phyloP scores from a whole-genome alignment of 805 yeast genomes.

The Schwanniomyces polymorphus region DNA sequence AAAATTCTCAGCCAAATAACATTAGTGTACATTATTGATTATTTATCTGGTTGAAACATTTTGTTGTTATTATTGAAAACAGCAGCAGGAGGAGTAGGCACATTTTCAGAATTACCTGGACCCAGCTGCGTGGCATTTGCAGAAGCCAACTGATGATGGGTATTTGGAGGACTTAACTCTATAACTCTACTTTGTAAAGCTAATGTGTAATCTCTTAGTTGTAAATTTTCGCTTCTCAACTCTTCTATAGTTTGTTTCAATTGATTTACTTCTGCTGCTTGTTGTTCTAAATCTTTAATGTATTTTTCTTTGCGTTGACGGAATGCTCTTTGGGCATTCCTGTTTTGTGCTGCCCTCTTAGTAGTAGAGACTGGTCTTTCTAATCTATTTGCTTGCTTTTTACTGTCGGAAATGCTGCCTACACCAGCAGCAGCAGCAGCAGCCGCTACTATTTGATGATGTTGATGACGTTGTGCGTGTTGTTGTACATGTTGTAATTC shows the following conservation, averaged over 20 bases:
- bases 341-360: slow-evolving; percentile 88
- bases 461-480: slow-evolving; percentile 9
- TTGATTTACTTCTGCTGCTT: slow-evolving; percentile 62
- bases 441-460: slow-evolving; percentile 8
- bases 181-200: slow-evolving; percentile 68
- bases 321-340: slow-evolving; percentile 91
- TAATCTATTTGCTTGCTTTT: not conserved
- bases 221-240: slow-evolving; percentile 68
- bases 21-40: not conserved
- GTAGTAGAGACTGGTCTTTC: slow-evolving; percentile 48
- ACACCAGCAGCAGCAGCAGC: slow-evolving; percentile 8
- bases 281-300: slow-evolving; percentile 74
- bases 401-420: slow-evolving; percentile 2
- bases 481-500: slow-evolving; percentile 13
- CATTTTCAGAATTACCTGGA: slow-evolving; percentile 8
- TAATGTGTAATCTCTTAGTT: slow-evolving; percentile 69
- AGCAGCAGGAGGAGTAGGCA: slow-evolving; percentile 14
- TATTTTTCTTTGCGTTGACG: slow-evolving; percentile 81
- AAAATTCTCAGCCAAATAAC: not conserved
- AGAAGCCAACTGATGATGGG: slow-evolving; percentile 21
- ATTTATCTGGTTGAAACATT: slow-evolving; percentile 9
- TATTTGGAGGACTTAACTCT: slow-evolving; percentile 34
- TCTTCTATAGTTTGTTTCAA: slow-evolving; percentile 64
- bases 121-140: slow-evolving; percentile 3
- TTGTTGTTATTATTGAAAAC: slow-evolving; percentile 8